Base-by-base conservation (phyloP, 148 eudicot species). In the Linanthus parryae region DNA sequence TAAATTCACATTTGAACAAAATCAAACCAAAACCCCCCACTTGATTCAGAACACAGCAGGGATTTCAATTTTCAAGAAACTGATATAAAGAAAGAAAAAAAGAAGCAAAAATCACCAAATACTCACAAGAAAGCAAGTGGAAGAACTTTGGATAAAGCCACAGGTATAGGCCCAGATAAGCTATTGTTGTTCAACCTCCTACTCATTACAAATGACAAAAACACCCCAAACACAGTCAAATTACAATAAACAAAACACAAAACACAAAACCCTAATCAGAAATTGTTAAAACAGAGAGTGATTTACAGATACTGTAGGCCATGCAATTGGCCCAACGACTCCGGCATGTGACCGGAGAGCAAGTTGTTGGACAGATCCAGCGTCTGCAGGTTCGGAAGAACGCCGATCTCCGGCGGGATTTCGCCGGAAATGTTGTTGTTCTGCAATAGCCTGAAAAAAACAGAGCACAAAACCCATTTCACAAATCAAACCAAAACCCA, bases 91-190 rank as follows among this genome's bases (percentile, higher is more conserved):
- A 9, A 33, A 28, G 31, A 10, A 39, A 60, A 13, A 48, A 16
- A 36, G 24, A 15, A 33, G 7, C 48, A 21, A 64, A 4, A 21
- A 50, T 49, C 35, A 38, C 42, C 52, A 4, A 28, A 49, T 60
- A 81, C 99, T 88, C 85, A 92, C 99, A 88, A 69, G 91, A 87
- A 88, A 78, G 84, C 65, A 62, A 92, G 99, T 57, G 70, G 86
- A 64, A 96, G 73, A 31, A 73, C 71, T 61, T 66, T 71, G 76
- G 91, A 80, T 57, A 92, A 53, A 52, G 85, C 69, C 48, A 52
- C 58, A 57, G 97, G 95, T 56, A 91, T 73, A 50, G 75, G 63
- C 55, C 95, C 97, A 74, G 76, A 69, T 71, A 91, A 66, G 62
- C 71, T 91, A 40, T 91, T 91, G 56, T 91, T 86, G 77, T 91